These are phyloP conservation scores for Pleurotus djamor DNA, from an alignment of 768 basidiomycete species.

Conservation along the genomic window DNA sequence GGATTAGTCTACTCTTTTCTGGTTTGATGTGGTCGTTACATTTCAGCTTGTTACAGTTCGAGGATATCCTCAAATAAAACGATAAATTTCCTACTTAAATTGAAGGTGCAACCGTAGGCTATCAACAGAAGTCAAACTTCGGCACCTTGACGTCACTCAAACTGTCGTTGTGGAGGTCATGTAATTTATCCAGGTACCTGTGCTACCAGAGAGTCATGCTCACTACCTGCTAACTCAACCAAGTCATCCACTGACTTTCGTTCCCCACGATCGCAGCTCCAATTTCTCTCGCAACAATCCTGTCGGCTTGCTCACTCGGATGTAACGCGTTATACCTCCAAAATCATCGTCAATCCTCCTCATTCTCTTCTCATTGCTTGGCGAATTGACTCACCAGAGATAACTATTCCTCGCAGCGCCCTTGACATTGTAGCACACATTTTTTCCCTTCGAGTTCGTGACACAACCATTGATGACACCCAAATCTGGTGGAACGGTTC, in stretches of 20 bases:
- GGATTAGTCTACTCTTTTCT: too few species aligned
- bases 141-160: too few species aligned
- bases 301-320: slow-evolving; percentile 56
- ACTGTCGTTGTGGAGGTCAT: too few species aligned
- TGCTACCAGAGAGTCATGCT: too few species aligned
- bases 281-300: slow-evolving; percentile 54
- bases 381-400: slow-evolving; percentile 42
- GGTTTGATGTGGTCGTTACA: too few species aligned
- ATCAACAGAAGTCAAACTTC: too few species aligned
- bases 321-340: slow-evolving; percentile 58
- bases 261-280: slow-evolving; percentile 42
- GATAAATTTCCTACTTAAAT: too few species aligned
- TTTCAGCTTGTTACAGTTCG: too few species aligned
- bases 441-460: slow-evolving; percentile 20
- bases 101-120: too few species aligned
- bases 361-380: slow-evolving; percentile 21
- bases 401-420: slow-evolving; percentile 56
- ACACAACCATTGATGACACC: slow-evolving; percentile 27
- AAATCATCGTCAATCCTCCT: neutral
- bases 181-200: too few species aligned
- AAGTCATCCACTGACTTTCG: slow-evolving; percentile 43
- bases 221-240: slow-evolving; percentile 35
- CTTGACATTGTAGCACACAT: slow-evolving; percentile 30
- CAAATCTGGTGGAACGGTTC: slow-evolving; percentile 46
- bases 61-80: too few species aligned